These are phyloP conservation scores for Pilasporangium apinafurcum DNA, from an alignment of 352 stramenopile genomes.

Conservation along the genomic window DNA sequence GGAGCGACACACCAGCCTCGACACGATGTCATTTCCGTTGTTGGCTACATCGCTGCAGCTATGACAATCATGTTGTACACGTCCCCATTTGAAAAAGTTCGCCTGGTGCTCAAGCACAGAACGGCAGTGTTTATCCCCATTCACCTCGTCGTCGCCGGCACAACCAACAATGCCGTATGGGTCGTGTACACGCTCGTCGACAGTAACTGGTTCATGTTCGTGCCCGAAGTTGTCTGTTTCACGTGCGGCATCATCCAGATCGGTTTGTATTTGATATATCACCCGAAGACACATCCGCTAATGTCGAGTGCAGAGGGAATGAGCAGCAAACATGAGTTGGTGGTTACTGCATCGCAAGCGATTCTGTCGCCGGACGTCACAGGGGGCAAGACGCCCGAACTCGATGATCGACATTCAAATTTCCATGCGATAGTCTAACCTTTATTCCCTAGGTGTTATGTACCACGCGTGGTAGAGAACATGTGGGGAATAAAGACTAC, in stretches of 20 bases:
- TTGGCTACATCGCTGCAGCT: slow-evolving; percentile 28
- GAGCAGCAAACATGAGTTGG: too few species aligned
- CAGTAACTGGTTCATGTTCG: slow-evolving; percentile 46
- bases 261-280: slow-evolving; percentile 35
- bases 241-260: slow-evolving; percentile 24
- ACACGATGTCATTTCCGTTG: slow-evolving; percentile 12
- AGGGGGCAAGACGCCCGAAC: too few species aligned
- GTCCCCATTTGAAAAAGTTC: slow-evolving; percentile 26
- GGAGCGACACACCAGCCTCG: slow-evolving; percentile 20
- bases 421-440: too few species aligned
- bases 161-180: slow-evolving; percentile 40
- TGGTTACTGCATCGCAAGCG: too few species aligned
- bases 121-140: slow-evolving; percentile 40
- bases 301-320: too few species aligned
- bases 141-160: slow-evolving; percentile 29
- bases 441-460: too few species aligned
- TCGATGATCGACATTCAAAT: too few species aligned
- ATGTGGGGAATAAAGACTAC: too few species aligned
- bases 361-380: too few species aligned
- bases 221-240: slow-evolving; percentile 32
- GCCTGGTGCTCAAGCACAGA: slow-evolving; percentile 29
- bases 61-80: slow-evolving; percentile 27
- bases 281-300: slow-evolving; percentile 19
- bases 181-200: slow-evolving; percentile 35
- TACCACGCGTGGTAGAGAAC: too few species aligned